Conservation (phyloP, 176 grass and related monocot species). For the Pharus latifolius region DNA sequence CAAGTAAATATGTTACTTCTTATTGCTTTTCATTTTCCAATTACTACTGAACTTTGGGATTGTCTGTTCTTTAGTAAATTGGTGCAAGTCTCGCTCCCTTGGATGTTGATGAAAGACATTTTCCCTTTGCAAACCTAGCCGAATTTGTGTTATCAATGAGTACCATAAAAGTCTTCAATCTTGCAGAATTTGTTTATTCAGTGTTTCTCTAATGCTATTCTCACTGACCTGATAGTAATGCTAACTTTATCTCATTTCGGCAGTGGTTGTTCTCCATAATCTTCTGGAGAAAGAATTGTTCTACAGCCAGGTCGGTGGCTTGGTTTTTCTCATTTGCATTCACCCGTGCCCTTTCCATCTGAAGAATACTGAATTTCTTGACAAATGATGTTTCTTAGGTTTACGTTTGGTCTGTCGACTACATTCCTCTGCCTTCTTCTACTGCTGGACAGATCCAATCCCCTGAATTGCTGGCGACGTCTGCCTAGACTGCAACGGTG, state of each 20-base stretch:
- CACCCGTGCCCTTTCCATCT: too few relatives aligned
- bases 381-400: background rate
- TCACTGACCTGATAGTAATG: background rate
- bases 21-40: too few relatives aligned
- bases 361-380: background rate
- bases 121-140: too few relatives aligned
- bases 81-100: too few relatives aligned
- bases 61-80: too few relatives aligned
- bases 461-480: background rate
- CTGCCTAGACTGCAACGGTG: background rate
- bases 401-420: background rate
- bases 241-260: background rate
- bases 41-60: too few relatives aligned
- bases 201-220: background rate
- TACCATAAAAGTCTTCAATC: background rate
- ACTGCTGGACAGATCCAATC: background rate
- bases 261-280: constrained; percentile 4
- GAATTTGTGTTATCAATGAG: too few relatives aligned
- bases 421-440: background rate
- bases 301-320: background rate
- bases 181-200: background rate
- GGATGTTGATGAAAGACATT: too few relatives aligned
- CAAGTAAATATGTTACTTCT: too few relatives aligned
- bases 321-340: too few relatives aligned
- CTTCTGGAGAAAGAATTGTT: background rate